These are phyloP conservation scores for Rhodotorula sp. DNA, from an alignment of 1,284 basidiomycete species.

Conservation along the genomic window DNA sequence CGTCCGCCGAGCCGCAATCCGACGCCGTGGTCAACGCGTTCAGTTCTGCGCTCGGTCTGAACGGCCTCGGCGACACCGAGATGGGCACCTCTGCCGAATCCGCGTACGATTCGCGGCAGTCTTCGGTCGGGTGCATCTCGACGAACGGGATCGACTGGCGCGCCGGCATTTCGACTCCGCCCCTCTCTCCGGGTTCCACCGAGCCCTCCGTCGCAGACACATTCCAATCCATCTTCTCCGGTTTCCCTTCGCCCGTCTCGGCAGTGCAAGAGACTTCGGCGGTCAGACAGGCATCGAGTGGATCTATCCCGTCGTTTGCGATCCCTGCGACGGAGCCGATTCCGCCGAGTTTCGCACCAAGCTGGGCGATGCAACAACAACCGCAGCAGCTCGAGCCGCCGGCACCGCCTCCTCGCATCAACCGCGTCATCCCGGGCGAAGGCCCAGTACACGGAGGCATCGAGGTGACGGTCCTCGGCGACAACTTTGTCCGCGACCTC, in stretches of 20 bases:
- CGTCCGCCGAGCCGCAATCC: neutral
- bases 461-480: slow-evolving; percentile 89
- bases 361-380: slow-evolving; percentile 30
- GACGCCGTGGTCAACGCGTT: neutral
- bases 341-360: slow-evolving; percentile 16
- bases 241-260: slow-evolving; percentile 18
- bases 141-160: slow-evolving; percentile 19
- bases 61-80: slow-evolving; percentile 11
- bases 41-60: slow-evolving; percentile 21
- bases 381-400: slow-evolving; percentile 24
- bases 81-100: neutral
- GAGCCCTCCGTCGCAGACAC: slow-evolving; percentile 23
- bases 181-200: slow-evolving; percentile 34
- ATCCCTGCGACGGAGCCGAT: slow-evolving; percentile 26
- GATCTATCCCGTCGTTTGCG: slow-evolving; percentile 19
- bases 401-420: slow-evolving; percentile 49
- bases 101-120: neutral
- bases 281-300: neutral
- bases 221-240: slow-evolving; percentile 29
- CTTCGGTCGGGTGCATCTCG: neutral
- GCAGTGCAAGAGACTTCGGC: neutral
- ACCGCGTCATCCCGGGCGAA: slow-evolving; percentile 75
- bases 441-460: slow-evolving; percentile 92
- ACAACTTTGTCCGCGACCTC: slow-evolving; percentile 66
- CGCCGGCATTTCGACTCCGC: slow-evolving; percentile 29